Evolutionary conservation across 1,139 yeast species (phyloP), one percentile per base, ranked within the genome.

Genomic region (Yamadazyma epiphylla): DNA sequence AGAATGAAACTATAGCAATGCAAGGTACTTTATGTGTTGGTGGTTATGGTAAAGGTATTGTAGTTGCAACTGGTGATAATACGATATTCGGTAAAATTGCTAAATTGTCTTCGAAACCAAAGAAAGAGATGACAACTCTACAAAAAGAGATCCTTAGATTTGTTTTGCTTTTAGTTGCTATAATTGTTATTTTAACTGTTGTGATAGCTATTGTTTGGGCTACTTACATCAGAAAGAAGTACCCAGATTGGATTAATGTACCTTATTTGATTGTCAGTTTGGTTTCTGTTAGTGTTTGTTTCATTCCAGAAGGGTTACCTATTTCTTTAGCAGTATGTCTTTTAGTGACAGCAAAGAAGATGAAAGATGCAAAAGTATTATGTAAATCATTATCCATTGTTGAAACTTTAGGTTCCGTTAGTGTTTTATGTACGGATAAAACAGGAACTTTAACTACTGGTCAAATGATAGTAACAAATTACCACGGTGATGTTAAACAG

Each of bases 21-120:
- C 75, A 69, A 48, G 77, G 78, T 15, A 68, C 77, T 1, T 58
- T 58, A 31, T 37, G 57, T 48, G 44, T 56, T 22, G 45, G 48
- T 31, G 64, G 65, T 5, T 35, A 44, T 10, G 65, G 64, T 14
- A 45, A 36, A 29, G 64, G 64, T 15, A 39, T 59, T 19, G 62
- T 56, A 14, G 62, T 58, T 14, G 38, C 54, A 3, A 58, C 53
- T 22, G 65, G 64, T 29, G 61, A 58, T 31, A 37, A 45, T 4
- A 59, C 65, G 6, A 49, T 56, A 9, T 59, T 59, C 36, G 64
- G 65, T 10, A 48, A 51, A 25, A 58, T 59, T 33, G 60, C 64
- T 8, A 55, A 55, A 37, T 42, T 58, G 32, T 48, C 63, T 5
- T 47, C 63, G 3, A 45, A 46, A 22, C 58, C 60, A 5, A 57